phyloP scores from a whole-genome alignment of 2,329 filamentous ascomycete genomes.

The Colletotrichum truncatum region DNA sequence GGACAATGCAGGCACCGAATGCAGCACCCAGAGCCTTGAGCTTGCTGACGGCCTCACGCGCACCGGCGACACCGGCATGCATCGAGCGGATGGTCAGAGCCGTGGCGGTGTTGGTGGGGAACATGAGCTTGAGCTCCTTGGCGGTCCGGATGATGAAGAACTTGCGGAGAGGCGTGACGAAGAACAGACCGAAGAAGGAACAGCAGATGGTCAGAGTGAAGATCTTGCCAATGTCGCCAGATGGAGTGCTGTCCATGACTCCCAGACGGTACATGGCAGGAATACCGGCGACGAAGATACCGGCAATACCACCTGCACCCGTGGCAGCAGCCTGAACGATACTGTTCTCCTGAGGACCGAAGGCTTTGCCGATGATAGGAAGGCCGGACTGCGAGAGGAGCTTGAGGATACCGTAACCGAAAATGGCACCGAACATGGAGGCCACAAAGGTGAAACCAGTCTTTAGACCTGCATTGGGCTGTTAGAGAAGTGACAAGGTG shows the following conservation, averaged over 20 bases:
- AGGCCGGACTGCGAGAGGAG: slow-evolving; percentile 58
- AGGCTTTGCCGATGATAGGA: slow-evolving; percentile 61
- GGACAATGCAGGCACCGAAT: slow-evolving; percentile 58
- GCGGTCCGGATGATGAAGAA: slow-evolving; percentile 76
- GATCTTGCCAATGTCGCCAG: slow-evolving; percentile 65
- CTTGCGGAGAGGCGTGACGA: slow-evolving; percentile 70
- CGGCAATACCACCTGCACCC: slow-evolving; percentile 65
- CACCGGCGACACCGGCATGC: slow-evolving; percentile 64
- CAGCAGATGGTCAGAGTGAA: slow-evolving; percentile 69
- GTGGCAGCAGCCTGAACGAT: slow-evolving; percentile 69
- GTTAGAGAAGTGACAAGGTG: background rate
- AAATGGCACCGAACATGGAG: slow-evolving; percentile 62
- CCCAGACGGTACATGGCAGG: slow-evolving; percentile 68
- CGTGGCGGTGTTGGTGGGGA: slow-evolving; percentile 67
- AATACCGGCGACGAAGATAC: slow-evolving; percentile 67
- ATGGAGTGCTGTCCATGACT: slow-evolving; percentile 58
- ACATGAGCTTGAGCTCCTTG: slow-evolving; percentile 66
- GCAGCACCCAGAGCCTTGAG: slow-evolving; percentile 62
- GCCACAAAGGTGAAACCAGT: slow-evolving; percentile 60
- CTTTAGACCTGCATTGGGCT: slow-evolving; percentile 50
- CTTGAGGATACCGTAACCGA: slow-evolving; percentile 67
- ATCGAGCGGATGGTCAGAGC: slow-evolving; percentile 71
- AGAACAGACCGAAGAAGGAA: slow-evolving; percentile 72
- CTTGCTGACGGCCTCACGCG: slow-evolving; percentile 62
- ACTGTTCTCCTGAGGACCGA: slow-evolving; percentile 71